Base-by-base conservation (phyloP, 768 basidiomycete genomes). In the Boletus rufocinnamomeus region DNA sequence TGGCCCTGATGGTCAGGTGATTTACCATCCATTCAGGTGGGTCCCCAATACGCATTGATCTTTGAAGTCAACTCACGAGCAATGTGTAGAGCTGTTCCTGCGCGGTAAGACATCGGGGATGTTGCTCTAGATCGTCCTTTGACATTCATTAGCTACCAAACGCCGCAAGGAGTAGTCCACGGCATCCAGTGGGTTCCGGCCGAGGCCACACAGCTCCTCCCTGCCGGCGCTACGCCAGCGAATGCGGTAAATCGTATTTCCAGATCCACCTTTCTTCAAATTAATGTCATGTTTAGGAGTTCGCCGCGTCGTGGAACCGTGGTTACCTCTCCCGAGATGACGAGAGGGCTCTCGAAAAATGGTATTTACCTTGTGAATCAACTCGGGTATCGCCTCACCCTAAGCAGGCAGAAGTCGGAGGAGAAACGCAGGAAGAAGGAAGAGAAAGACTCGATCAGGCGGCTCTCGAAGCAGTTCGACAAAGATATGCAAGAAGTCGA, bases 21-120 rank as follows among this genome's bases (percentile, higher is more conserved):
- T 80, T 54, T 92, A 92, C 69, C 86, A 91, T 66, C 81, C 84
- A 14, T 92, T 90, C 83, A 91, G 77, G 89, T 88, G 66, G 61
- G 84, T 74, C 35, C 47, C 48, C 53, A 48, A 14, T 25, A 10
- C 38, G 10, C 52, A 25, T 49, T 14, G 56, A 17, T 49, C 40
- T 34, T 50, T 54, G 53, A 54, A 55, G 45, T 43, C 45, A 21
- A 59, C 50, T 66, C 57, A 66, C 50, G 50, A 54, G 56, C 56
- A 57, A 63, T 60, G n/a, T 58, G 51, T 57, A 91, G 89, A 75
- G 89, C 88, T 55, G 85, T 89, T 41, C 72, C 86, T 57, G 88
- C 89, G 40, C 90, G 88, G 90, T 89, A 69, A 53, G 76, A 72
- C 45, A 52, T 38, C 23, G n/a, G 34, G 14, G 17, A 54, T 16